These are phyloP conservation scores for Paecilomyces niveus DNA, from an alignment of 2,329 filamentous ascomycete species.

Conservation along the genomic window DNA sequence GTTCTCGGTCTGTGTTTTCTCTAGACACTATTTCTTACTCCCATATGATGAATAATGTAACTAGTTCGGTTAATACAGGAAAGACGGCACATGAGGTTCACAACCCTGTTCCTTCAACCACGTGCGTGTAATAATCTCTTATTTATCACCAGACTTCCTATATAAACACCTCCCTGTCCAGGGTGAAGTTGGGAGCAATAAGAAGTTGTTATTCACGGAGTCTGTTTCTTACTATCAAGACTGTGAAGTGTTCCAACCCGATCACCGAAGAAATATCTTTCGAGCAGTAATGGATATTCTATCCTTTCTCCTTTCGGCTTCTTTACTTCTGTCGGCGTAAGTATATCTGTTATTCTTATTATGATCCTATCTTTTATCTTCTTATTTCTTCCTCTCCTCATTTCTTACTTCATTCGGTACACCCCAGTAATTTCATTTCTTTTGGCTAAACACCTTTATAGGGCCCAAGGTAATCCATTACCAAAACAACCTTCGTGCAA, in stretches of 20 bases:
- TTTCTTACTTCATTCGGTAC: background rate
- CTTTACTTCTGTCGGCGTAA: background rate
- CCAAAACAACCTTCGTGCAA: constrained; percentile 40
- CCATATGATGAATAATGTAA: too few species aligned
- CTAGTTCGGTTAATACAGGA: too few species aligned
- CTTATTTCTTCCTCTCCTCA: background rate
- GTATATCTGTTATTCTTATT: background rate
- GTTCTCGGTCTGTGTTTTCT: background rate
- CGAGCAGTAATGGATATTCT: background rate
- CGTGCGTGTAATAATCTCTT: background rate
- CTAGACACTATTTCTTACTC: background rate
- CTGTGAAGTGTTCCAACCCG: background rate
- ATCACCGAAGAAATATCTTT: background rate
- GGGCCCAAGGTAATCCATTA: background rate
- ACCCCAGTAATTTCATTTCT: background rate
- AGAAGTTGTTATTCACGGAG: background rate
- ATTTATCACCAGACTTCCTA: background rate
- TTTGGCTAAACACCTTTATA: background rate
- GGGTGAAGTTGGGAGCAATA: background rate
- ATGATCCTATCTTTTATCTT: background rate
- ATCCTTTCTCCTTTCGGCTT: background rate
- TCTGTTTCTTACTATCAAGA: background rate
- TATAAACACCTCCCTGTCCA: too few species aligned
- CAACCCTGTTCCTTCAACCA: background rate
- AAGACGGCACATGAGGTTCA: too few species aligned